phyloP scores from a whole-genome alignment of 106 monocot genomes.

The Amphibolis antarctica region DNA sequence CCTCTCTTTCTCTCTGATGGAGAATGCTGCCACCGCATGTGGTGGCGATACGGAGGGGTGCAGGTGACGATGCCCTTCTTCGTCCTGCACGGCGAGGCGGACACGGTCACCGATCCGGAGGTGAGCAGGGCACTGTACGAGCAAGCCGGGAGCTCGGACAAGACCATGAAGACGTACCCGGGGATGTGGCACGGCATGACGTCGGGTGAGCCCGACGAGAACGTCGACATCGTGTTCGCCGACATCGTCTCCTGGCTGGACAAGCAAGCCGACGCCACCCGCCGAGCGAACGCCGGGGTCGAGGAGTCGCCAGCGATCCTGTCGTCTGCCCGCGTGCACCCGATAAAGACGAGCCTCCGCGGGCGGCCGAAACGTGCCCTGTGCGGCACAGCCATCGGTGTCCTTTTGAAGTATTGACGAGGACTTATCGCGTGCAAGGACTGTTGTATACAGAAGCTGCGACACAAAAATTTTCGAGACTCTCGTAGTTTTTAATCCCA shows the following conservation, averaged over 20 bases:
- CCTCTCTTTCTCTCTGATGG: too few relatives aligned
- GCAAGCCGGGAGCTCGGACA: constrained; percentile 56
- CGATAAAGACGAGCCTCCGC: neutral
- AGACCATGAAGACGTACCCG: constrained; percentile 82
- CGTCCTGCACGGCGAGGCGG: constrained; percentile 76
- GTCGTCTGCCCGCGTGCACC: neutral
- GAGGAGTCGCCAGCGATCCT: neutral
- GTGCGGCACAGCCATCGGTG: too few relatives aligned
- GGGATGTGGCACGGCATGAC: constrained; percentile 99
- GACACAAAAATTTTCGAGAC: too few relatives aligned
- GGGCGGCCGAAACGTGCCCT: neutral
- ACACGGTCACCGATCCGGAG: constrained; percentile 92
- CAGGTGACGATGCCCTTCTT: constrained; percentile 80
- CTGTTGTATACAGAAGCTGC: too few relatives aligned
- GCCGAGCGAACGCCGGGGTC: neutral
- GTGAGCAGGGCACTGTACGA: constrained; percentile 76
- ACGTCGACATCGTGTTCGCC: constrained; percentile 51
- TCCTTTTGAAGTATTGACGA: too few relatives aligned
- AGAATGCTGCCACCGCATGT: too few relatives aligned
- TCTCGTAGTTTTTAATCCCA: too few relatives aligned
- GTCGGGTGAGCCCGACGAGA: constrained; percentile 76
- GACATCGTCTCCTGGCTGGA: constrained; percentile 81
- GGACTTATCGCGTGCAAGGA: too few relatives aligned
- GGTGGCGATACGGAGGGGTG: too few relatives aligned
- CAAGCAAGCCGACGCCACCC: constrained; percentile 4